phyloP scores from a whole-genome alignment of 2,329 filamentous ascomycete genomes.

The Chrysoporthe deuterocubensis region DNA sequence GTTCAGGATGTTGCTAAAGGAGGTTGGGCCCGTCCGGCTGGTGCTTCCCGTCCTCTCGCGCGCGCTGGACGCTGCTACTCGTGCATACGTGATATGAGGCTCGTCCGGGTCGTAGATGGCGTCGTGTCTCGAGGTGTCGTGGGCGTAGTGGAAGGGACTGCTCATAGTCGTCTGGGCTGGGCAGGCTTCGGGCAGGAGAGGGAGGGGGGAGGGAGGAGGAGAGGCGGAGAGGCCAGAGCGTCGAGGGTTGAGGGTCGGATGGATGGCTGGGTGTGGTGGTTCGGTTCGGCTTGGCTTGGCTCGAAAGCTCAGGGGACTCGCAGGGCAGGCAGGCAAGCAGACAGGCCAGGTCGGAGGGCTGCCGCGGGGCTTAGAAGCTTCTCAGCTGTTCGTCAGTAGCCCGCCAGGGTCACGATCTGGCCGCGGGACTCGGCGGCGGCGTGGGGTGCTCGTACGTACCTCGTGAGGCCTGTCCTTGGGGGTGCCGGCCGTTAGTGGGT shows the following conservation, averaged over 20 bases:
- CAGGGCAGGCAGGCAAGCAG: neutral
- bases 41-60: slow-evolving; percentile 41
- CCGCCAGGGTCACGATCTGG: neutral
- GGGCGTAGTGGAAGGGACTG: slow-evolving; percentile 24
- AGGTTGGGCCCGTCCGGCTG: slow-evolving; percentile 34
- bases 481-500: neutral
- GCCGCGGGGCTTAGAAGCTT: neutral
- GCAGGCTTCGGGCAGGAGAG: neutral
- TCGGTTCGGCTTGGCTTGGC: neutral
- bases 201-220: neutral
- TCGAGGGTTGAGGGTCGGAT: neutral
- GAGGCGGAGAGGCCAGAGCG: neutral
- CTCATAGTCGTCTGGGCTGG: slow-evolving; percentile 19
- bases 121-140: slow-evolving; percentile 17
- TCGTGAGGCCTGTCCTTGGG: neutral
- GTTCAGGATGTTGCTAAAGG: slow-evolving; percentile 61
- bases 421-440: neutral
- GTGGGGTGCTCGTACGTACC: neutral
- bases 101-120: slow-evolving; percentile 29
- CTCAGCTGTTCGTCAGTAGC: neutral
- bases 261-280: slow-evolving; percentile 4
- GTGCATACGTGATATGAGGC: slow-evolving; percentile 47
- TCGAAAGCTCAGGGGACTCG: no score
- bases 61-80: slow-evolving; percentile 44
- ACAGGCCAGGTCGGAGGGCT: neutral